Conservation (phyloP, 73 alveolate species). For the Paramecium tetraurelia region DNA sequence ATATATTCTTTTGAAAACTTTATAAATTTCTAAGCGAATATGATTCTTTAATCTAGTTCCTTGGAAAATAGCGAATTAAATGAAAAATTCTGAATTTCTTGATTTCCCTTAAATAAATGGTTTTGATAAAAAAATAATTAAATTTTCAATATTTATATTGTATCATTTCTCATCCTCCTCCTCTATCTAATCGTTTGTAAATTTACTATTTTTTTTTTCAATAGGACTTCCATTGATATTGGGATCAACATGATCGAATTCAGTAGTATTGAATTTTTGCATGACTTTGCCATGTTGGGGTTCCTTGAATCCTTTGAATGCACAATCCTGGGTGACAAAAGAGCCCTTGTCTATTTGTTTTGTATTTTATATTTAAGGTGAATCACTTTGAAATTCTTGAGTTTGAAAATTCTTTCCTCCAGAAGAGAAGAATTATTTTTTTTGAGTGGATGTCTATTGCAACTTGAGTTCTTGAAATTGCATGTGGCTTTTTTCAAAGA, state of each 20-base stretch:
- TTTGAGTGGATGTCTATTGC: background rate
- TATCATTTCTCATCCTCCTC: constrained; percentile 37
- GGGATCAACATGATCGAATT: constrained; percentile 23
- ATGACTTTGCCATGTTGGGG: background rate
- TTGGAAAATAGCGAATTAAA: background rate
- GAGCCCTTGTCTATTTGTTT: background rate
- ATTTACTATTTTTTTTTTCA: constrained; percentile 1
- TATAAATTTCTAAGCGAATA: no score
- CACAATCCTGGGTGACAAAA: constrained; percentile 1
- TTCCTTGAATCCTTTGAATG: constrained; percentile 20
- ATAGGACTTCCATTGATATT: background rate
- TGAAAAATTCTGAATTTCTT: no score
- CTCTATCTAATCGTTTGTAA: background rate
- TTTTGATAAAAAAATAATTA: background rate
- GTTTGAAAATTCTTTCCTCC: constrained; percentile 15
- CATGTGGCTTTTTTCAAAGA: background rate
- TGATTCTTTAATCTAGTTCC: background rate
- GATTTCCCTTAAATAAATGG: background rate
- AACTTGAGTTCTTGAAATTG: background rate
- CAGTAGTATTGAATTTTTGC: constrained; percentile 47
- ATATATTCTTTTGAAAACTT: no score
- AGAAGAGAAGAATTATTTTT: background rate
- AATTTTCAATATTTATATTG: background rate
- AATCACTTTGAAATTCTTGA: background rate
- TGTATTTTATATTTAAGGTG: background rate